Conservation (phyloP, 192 early-diverging fungal genomes). For the Rhizophagus clarus region DNA sequence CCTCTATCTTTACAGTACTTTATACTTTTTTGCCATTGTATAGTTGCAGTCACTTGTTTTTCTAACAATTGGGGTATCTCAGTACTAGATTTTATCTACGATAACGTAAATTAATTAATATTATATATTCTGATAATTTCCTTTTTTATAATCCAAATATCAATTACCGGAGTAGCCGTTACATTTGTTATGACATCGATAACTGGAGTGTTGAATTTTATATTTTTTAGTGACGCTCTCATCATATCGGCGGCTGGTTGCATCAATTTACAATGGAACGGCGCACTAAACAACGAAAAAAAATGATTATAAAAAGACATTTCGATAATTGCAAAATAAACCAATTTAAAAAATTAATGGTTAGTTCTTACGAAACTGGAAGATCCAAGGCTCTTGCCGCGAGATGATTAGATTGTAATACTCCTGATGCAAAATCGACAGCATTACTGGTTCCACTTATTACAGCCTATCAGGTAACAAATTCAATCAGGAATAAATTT, state of each 20-base stretch:
- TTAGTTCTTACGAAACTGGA: conserved; percentile 77
- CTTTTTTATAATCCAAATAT: neutral
- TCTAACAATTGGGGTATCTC: conserved; percentile 73
- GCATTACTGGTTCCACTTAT: conserved; percentile 87
- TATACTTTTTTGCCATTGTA: conserved; percentile 89
- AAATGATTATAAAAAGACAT: neutral
- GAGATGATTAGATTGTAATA: conserved; percentile 78
- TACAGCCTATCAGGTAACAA: conserved; percentile 55
- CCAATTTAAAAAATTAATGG: neutral
- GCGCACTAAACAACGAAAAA: conserved; percentile 65
- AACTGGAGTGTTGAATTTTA: conserved; percentile 70
- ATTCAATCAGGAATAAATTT: neutral
- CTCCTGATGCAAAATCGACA: conserved; percentile 80
- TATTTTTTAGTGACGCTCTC: conserved; percentile 65
- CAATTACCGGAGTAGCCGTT: conserved; percentile 75
- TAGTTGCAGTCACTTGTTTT: conserved; percentile 79
- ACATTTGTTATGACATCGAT: conserved; percentile 94
- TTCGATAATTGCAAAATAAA: neutral
- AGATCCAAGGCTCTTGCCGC: conserved; percentile 87
- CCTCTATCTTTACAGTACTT: conserved; percentile 77
- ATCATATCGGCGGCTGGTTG: conserved; percentile 78
- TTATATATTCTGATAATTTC: neutral
- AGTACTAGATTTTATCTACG: conserved; percentile 41
- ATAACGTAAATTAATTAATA: neutral
- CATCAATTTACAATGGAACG: conserved; percentile 96